Evolutionary conservation across 2,329 filamentous ascomycete genomes (phyloP).

Genomic region (Dactylellina haptotyla): DNA sequence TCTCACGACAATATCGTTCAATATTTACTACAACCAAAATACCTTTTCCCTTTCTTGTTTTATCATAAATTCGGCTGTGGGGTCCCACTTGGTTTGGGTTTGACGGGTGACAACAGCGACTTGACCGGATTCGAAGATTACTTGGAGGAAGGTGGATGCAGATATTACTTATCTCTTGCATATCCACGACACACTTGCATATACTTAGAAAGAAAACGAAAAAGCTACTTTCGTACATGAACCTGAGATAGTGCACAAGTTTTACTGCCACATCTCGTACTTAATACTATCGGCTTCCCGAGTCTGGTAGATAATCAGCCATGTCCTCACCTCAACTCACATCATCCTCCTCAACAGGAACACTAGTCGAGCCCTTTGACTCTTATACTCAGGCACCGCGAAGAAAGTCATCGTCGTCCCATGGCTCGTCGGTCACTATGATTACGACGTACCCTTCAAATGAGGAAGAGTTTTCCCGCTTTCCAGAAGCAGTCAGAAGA

Average conservation of each 20-base stretch:
- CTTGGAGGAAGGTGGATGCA: slow-evolving; percentile 52
- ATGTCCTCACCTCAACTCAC: slow-evolving; percentile 51
- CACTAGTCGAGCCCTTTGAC: slow-evolving; percentile 51
- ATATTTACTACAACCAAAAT: slow-evolving; percentile 19
- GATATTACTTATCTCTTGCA: slow-evolving; percentile 53
- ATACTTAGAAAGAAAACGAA: slow-evolving; percentile 20
- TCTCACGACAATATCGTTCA: slow-evolving; percentile 3
- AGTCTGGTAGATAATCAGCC: slow-evolving; percentile 27
- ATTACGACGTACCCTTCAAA: slow-evolving; percentile 55
- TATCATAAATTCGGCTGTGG: slow-evolving; percentile 7
- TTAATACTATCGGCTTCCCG: slow-evolving; percentile 34
- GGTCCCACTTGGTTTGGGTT: slow-evolving; percentile 32
- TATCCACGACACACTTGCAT: slow-evolving; percentile 53
- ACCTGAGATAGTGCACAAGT: slow-evolving; percentile 42
- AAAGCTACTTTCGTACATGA: slow-evolving; percentile 27
- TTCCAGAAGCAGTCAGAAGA: slow-evolving; percentile 68
- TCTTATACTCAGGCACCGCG: slow-evolving; percentile 38
- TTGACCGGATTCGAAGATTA: slow-evolving; percentile 51
- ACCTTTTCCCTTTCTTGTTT: slow-evolving; percentile 9
- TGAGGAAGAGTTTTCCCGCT: slow-evolving; percentile 64
- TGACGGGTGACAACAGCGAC: slow-evolving; percentile 37
- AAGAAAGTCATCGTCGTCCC: slow-evolving; percentile 52
- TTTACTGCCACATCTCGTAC: slow-evolving; percentile 31
- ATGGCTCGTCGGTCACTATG: slow-evolving; percentile 54
- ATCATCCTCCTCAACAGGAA: slow-evolving; percentile 52